Conservation (phyloP, 345 rosid genomes). For the Eucalyptus cladocalyx region DNA sequence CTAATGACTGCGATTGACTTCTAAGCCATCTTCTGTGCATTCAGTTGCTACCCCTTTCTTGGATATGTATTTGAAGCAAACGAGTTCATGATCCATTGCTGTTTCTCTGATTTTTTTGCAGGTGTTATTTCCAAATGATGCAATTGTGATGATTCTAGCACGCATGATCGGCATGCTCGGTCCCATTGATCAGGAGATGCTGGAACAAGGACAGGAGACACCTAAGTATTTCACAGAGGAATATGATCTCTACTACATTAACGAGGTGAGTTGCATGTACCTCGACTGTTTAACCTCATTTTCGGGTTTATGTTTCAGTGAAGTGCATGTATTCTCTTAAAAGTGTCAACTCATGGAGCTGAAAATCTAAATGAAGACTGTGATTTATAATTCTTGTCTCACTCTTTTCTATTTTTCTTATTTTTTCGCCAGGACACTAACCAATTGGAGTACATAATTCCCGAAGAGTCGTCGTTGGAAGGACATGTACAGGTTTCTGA, state of each 20-base stretch:
- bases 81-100: background rate
- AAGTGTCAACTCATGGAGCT: background rate
- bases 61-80: background rate
- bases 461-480: constrained; percentile 59
- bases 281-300: background rate
- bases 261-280: constrained; percentile 37
- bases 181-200: constrained; percentile 71
- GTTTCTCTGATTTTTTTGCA: constrained; percentile 3
- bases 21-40: background rate
- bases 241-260: constrained; percentile 49
- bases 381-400: background rate
- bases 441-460: constrained; percentile 65
- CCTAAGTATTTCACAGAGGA: constrained; percentile 81
- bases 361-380: background rate
- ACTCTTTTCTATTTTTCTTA: background rate
- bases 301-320: background rate
- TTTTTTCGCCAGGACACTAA: constrained; percentile 42
- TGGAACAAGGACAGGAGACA: constrained; percentile 67
- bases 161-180: constrained; percentile 67
- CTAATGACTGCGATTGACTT: background rate
- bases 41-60: background rate
- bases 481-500: constrained; percentile 48
- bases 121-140: constrained; percentile 90
- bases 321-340: background rate
- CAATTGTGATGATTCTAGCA: constrained; percentile 67